phyloP scores from a whole-genome alignment of 768 basidiomycete species.

The Agaricus subrufescens region DNA sequence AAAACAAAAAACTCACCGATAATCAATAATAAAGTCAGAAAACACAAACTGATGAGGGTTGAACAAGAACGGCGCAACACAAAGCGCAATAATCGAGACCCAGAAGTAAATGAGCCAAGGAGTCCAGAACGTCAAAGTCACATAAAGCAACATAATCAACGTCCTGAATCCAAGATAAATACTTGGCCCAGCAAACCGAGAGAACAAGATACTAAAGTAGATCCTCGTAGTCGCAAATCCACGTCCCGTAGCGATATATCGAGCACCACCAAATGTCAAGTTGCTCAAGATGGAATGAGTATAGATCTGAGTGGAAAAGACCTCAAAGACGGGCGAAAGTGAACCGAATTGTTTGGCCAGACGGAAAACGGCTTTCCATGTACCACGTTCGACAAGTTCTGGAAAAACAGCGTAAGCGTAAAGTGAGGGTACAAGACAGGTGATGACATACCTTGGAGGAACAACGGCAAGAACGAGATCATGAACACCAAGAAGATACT shows the following conservation, averaged over 20 bases:
- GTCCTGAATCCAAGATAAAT: constrained; percentile 97
- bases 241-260: constrained; percentile 98
- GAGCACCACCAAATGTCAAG: constrained; percentile 94
- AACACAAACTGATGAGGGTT: constrained; percentile 99
- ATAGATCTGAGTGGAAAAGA: constrained; percentile 97
- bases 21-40: constrained; percentile 96
- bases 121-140: constrained; percentile 89
- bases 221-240: constrained; percentile 97
- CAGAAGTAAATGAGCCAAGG: constrained; percentile 97
- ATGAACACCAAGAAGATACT: constrained; percentile 98
- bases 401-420: constrained; percentile 16
- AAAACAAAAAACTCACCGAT: constrained; percentile 53
- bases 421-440: too few relatives aligned
- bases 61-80: constrained; percentile 95
- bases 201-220: constrained; percentile 92
- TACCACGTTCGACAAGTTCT: constrained; percentile 96
- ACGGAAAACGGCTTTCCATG: constrained; percentile 86
- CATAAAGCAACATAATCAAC: constrained; percentile 87
- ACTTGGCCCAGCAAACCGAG: constrained; percentile 96
- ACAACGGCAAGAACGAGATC: constrained; percentile 92
- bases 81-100: constrained; percentile 89
- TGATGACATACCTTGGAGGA: constrained; percentile 75
- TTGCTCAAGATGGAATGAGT: constrained; percentile 97
- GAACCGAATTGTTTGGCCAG: constrained; percentile 93
- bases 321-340: constrained; percentile 92